These are phyloP conservation scores for Tetracentron sinense DNA, from an alignment of 164 flowering plant species.

Conservation along the genomic window DNA sequence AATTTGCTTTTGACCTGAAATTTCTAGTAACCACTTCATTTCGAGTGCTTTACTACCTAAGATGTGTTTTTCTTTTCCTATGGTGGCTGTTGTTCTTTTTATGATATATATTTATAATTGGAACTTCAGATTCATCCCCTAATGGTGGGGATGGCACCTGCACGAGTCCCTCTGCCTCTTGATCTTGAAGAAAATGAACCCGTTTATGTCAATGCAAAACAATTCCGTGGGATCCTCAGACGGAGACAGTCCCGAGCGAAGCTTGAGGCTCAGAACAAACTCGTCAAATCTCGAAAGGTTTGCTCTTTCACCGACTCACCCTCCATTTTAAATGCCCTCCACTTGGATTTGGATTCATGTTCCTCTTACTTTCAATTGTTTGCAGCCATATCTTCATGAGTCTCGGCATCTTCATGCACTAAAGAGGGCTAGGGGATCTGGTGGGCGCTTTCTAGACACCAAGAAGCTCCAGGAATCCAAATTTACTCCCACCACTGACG, in stretches of 20 bases:
- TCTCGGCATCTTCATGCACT: constrained; percentile 85
- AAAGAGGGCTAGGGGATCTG: constrained; percentile 75
- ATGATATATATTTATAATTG: neutral
- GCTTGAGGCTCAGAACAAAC: constrained; percentile 80
- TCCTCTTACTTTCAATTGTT: too few species aligned
- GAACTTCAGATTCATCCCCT: constrained; percentile 49
- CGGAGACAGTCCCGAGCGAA: constrained; percentile 80
- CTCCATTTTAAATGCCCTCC: neutral
- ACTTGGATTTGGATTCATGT: neutral
- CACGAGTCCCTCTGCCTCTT: constrained; percentile 64
- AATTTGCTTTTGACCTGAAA: too few species aligned
- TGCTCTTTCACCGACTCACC: neutral
- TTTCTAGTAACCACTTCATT: too few species aligned
- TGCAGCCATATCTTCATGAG: constrained; percentile 85
- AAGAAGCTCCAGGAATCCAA: constrained; percentile 41
- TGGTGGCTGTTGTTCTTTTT: neutral
- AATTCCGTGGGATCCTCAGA: constrained; percentile 71
- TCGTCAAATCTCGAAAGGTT: constrained; percentile 67
- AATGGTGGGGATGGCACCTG: constrained; percentile 45
- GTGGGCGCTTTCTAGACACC: constrained; percentile 84
- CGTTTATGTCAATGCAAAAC: constrained; percentile 80
- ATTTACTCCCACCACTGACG: constrained; percentile 7
- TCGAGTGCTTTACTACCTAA: too few species aligned
- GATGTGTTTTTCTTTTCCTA: too few species aligned
- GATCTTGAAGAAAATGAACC: constrained; percentile 71